Percentiles rank a stretch among this genome's conserved stretches.
Conservation (phyloP, 1,139 yeast species). For the Scheffersomyces cryptocercus region DNA sequence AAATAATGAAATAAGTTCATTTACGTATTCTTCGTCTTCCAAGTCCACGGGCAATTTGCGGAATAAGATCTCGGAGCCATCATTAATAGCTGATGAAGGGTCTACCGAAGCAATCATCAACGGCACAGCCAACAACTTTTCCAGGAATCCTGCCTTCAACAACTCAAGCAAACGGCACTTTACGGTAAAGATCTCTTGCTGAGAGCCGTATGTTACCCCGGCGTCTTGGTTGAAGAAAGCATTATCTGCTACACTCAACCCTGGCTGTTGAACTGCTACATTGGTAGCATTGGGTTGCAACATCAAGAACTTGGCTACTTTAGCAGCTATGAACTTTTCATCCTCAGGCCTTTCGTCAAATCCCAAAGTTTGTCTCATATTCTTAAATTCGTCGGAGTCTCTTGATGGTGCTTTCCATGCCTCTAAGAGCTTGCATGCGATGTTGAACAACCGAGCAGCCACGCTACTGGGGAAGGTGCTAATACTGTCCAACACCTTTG, state of each 20-base stretch:
- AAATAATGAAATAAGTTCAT: slow-evolving; percentile 45
- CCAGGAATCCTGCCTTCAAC: slow-evolving; percentile 42
- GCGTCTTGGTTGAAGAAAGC: slow-evolving; percentile 67
- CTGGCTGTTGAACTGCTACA: slow-evolving; percentile 50
- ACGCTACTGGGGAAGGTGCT: slow-evolving; percentile 36
- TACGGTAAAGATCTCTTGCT: slow-evolving; percentile 45
- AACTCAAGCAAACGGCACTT: slow-evolving; percentile 43
- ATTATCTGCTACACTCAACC: slow-evolving; percentile 57
- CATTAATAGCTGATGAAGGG: slow-evolving; percentile 52
- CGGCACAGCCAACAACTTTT: slow-evolving; percentile 37
- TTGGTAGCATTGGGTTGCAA: slow-evolving; percentile 44
- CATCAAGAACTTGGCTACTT: slow-evolving; percentile 58
- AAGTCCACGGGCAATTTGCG: slow-evolving; percentile 53
- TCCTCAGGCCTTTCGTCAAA: slow-evolving; percentile 34
- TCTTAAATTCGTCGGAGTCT: slow-evolving; percentile 45
- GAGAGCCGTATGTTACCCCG: slow-evolving; percentile 55
- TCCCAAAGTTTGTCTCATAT: slow-evolving; percentile 28
- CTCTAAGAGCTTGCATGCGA: slow-evolving; percentile 56
- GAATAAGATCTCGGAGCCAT: slow-evolving; percentile 50
- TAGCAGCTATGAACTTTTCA: slow-evolving; percentile 43
- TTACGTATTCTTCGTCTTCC: slow-evolving; percentile 49
- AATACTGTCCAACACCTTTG: slow-evolving; percentile 50
- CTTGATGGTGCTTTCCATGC: slow-evolving; percentile 52
- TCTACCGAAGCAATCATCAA: slow-evolving; percentile 69
- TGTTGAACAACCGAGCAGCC: slow-evolving; percentile 61